Percentiles rank a stretch among this genome's conserved stretches.
Evolutionary conservation across 306 rosid species (phyloP).

Genomic region (Arachis hypogaea): DNA sequence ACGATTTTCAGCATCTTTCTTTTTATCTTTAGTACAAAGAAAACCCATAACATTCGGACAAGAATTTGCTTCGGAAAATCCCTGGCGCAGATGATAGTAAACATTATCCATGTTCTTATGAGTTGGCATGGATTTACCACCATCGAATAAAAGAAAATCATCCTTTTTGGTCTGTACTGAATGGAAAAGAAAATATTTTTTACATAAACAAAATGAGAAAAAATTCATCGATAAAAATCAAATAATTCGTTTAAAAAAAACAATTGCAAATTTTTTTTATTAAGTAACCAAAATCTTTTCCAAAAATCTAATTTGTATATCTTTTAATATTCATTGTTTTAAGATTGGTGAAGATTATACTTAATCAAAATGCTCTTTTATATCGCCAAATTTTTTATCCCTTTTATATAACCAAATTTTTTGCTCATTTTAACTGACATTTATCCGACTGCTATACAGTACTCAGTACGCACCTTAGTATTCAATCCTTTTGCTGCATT

Average conservation of each 20-base stretch:
- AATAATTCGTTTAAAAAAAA: neutral
- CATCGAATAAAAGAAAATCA: conserved; percentile 63
- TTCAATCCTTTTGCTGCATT: conserved; percentile 51
- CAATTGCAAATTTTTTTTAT: neutral
- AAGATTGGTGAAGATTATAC: neutral
- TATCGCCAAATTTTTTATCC: neutral
- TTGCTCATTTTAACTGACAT: neutral
- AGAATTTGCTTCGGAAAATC: conserved; percentile 46
- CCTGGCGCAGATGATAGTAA: conserved; percentile 46
- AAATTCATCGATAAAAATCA: neutral
- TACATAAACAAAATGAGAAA: conserved; percentile 58
- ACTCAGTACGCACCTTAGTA: conserved; percentile 70
- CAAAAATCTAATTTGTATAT: conserved; percentile 11
- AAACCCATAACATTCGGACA: conserved; percentile 65
- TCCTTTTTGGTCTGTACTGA: conserved; percentile 93
- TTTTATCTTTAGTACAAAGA: conserved; percentile 45
- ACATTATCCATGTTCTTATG: conserved; percentile 57
- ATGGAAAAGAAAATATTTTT: conserved; percentile 63
- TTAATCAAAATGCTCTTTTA: neutral
- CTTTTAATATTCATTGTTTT: conserved; percentile 10
- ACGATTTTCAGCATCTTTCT: conserved; percentile 41
- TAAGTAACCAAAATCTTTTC: neutral
- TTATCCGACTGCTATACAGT: conserved; percentile 30
- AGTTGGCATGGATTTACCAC: conserved; percentile 47
- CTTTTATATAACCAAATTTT: conserved; percentile 19